Conservation (phyloP, 108 stramenopile species). For the Bacterosira constricta region DNA sequence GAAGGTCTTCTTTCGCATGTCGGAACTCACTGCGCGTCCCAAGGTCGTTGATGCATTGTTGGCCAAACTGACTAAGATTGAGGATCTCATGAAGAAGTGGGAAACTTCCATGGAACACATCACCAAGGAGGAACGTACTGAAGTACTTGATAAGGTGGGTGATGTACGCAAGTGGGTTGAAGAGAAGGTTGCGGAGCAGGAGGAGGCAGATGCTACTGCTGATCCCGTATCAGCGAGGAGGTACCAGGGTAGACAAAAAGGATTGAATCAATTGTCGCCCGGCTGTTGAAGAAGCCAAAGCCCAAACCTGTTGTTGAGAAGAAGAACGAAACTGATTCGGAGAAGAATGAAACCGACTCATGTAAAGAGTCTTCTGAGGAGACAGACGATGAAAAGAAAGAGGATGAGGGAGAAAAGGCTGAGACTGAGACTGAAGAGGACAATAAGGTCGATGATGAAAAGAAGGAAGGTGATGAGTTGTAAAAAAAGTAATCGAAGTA, state of each 20-base stretch:
- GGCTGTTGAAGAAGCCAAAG: conserved; percentile 83
- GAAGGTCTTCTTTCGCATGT: conserved; percentile 80
- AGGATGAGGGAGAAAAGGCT: conserved; percentile 6
- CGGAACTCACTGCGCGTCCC: conserved; percentile 83
- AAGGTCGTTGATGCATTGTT: conserved; percentile 72
- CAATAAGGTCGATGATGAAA: conserved; percentile 18
- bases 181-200: conserved; percentile 78
- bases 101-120: conserved; percentile 84
- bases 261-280: conserved; percentile 64
- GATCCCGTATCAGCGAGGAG: conserved; percentile 89
- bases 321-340: conserved; percentile 32
- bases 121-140: conserved; percentile 90
- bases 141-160: conserved; percentile 77
- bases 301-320: conserved; percentile 71
- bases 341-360: conserved; percentile 51
- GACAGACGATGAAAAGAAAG: conserved; percentile 8
- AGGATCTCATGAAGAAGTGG: conserved; percentile 87
- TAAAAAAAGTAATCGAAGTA: too few species aligned
- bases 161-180: conserved; percentile 77
- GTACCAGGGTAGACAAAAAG: conserved; percentile 76
- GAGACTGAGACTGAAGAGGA: conserved; percentile 22
- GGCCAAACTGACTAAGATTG: conserved; percentile 66
- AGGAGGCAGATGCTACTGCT: conserved; percentile 64
- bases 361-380: conserved; percentile 24
- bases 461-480: conserved; percentile 45